Evolutionary conservation across 345 rosid genomes (phyloP).

Genomic region (Viola odorata): DNA sequence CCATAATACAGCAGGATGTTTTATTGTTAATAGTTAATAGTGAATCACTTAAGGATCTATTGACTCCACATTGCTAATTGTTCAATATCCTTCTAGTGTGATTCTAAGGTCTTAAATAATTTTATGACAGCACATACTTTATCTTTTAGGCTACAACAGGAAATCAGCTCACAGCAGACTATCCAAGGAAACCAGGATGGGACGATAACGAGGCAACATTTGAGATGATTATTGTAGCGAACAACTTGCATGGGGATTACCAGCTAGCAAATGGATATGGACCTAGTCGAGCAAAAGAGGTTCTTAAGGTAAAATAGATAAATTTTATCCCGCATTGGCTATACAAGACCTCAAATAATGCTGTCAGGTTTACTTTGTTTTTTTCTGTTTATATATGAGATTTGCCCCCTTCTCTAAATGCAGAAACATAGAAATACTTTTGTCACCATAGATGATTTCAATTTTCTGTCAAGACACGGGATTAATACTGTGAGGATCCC

Average conservation of each 20-base stretch:
- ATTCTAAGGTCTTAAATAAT: slow-evolving; percentile 5
- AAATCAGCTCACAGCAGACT: slow-evolving; percentile 57
- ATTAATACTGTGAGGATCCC: slow-evolving; percentile 71
- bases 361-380: background rate
- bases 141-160: slow-evolving; percentile 42
- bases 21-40: too few relatives aligned
- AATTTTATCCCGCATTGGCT: too few relatives aligned
- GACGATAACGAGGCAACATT: slow-evolving; percentile 64
- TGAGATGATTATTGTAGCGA: slow-evolving; percentile 48
- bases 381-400: background rate
- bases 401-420: slow-evolving; percentile 12
- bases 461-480: slow-evolving; percentile 50
- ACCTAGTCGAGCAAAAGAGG: slow-evolving; percentile 46
- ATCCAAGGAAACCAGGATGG: slow-evolving; percentile 64
- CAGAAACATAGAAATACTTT: slow-evolving; percentile 60
- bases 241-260: slow-evolving; percentile 70
- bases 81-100: slow-evolving; percentile 4
- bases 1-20: too few relatives aligned
- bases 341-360: background rate
- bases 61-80: slow-evolving; percentile 1
- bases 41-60: background rate
- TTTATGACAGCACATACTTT: slow-evolving; percentile 21
- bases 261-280: slow-evolving; percentile 71
- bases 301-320: slow-evolving; percentile 42
- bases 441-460: slow-evolving; percentile 54